Base-by-base conservation (phyloP, 352 stramenopile species). In the Pythium utonaiense region DNA sequence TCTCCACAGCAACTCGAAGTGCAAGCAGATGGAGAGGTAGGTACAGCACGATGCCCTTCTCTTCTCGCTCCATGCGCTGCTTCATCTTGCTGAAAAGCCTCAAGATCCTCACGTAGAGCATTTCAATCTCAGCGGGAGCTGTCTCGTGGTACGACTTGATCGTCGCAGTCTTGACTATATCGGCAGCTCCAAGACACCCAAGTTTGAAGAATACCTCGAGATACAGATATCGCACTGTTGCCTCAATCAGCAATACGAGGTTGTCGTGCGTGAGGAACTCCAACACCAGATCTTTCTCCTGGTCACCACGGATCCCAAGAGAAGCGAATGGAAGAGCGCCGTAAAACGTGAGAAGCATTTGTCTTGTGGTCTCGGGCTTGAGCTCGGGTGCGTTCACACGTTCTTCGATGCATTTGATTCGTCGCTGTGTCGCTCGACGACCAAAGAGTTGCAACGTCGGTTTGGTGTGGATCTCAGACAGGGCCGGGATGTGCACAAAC, bases 1-100 rank as follows among this genome's bases (percentile, higher is more conserved):
- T 87, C 42, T 88, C 78, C 9, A 89, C 48, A 13, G 75, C 67
- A 1, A 92, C 73, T 13, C 83, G 80, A 17, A 90, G 71, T 21
- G 69, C 78, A 0, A 92, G 66, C 16, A 92, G 56, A 6, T 85
- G 38, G 10, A 92, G 60, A 3, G 80, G 77, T 10, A 91, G 38
- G 25, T 75, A 73, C 2, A 86, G 57, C 16, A 64, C 33, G 4
- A 79, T 27, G 3, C 72, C 72, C 16, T 73, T 71, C 17, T 69
- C 61, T 34, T 70, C 59, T 14, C 41, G 53, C 34, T 59, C 48
- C 28, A 68, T 50, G 13, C 42, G 41, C 4, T 55, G 50, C 25
- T 77, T 73, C 53, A 77, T 66, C 25, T 33, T 44, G 19, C 41
- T 51, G 51, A 87, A 90, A 3, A 64, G 28, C 3, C 69, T 62